phyloP scores from a whole-genome alignment of 371 early-diverging fungal species.

The Rhizopus arrhizus region DNA sequence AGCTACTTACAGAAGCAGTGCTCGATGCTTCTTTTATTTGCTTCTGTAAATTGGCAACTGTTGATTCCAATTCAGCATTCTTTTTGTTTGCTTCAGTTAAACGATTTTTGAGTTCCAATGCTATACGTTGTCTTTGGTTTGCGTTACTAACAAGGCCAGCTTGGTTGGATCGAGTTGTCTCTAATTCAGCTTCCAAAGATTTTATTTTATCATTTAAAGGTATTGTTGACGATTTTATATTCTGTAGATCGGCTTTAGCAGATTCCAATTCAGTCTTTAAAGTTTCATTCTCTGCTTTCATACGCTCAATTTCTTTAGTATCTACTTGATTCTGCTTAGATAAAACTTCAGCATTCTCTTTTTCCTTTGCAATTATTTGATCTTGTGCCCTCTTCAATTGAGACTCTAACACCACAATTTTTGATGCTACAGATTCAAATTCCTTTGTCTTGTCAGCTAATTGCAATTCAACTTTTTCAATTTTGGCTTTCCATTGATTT shows the following conservation, averaged over 20 bases:
- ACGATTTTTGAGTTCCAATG: constrained; percentile 20
- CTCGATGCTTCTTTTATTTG: constrained; percentile 2
- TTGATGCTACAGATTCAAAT: constrained; percentile 5
- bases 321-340: constrained; percentile 21
- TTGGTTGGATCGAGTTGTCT: constrained; percentile 5
- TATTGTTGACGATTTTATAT: neutral
- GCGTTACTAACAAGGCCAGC: constrained; percentile 1
- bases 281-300: constrained; percentile 13
- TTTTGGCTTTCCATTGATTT: neutral
- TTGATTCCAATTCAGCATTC: constrained; percentile 14
- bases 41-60: neutral
- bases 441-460: constrained; percentile 2
- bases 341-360: constrained; percentile 15
- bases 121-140: constrained; percentile 24
- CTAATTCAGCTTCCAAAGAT: constrained; percentile 4
- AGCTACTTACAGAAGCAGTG: neutral
- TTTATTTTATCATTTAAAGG: constrained; percentile 8
- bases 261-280: constrained; percentile 8
- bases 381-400: constrained; percentile 7
- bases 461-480: constrained; percentile 7
- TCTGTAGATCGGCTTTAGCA: constrained; percentile 12
- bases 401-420: constrained; percentile 11
- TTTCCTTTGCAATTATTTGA: constrained; percentile 1
- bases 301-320: constrained; percentile 18
- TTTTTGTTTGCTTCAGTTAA: neutral